Evolutionary conservation across 768 basidiomycete genomes (phyloP), one percentile per base, ranked within the genome.

Genomic region (Chalciporus pseudorubinellus): DNA sequence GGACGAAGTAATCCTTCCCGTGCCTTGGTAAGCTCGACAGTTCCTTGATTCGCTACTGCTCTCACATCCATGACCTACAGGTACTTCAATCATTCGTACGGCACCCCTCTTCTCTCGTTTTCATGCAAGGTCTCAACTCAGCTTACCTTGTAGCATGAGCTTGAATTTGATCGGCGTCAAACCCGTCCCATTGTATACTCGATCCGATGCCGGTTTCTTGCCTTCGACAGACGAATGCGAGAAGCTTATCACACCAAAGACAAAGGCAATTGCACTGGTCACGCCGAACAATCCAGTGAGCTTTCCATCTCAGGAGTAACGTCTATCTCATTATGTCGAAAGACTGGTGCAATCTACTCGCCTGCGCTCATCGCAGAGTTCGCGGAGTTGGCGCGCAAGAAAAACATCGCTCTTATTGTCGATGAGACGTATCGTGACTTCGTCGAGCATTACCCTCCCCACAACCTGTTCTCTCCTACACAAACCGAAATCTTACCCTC

Each of bases 381-480:
- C 57, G 77, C 79, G 2, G 57, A 70, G 0, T 77, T 93, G 3
- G 87, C 89, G 0, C 69, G 61, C 19, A 70, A 76, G 45, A 65
- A 74, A 22, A 72, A 75, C 1, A 59, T 92, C 16, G 84, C 89
- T 0, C 76, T 93, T 20, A 75, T 93, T 33, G 44, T 95, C n/a
- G 92, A 95, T 67, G 90, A 92, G 69, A 93, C 92, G 1, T 95
- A 95, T 67, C 79, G 90, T 12, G 90, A 93, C 64, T 92, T 93
- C 60, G 70, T 84, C 39, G 66, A 78, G n/a, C 60, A 68, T 5
- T 59, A 58, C 18, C 68, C 72, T n/a, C 82, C 87, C 0, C 87
- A 89, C 60, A 53, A 57, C 29, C 72, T 87, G 18, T 88, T 89
- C 63, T 67, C 70, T 2, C 38, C 64, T 3, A 41, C 46, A 0